Conservation (phyloP, 2,329 filamentous ascomycete species). For the Colletotrichum navitas region DNA sequence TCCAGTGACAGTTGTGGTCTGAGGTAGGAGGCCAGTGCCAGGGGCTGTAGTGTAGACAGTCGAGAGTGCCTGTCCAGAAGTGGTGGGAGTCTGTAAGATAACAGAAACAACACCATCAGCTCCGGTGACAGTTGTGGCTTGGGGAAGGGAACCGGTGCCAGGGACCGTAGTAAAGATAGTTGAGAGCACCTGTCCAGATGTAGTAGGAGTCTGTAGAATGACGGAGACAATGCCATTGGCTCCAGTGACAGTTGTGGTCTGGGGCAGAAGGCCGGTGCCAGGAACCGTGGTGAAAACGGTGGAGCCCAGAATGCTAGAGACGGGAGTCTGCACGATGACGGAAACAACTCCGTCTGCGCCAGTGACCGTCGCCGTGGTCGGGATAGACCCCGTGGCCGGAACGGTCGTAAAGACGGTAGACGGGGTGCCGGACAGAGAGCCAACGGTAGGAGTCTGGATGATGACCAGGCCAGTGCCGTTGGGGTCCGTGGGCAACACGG, state of each 20-base stretch:
- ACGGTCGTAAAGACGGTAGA: slow-evolving; percentile 14
- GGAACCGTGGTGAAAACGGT: slow-evolving; percentile 15
- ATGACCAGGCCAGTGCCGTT: slow-evolving; percentile 22
- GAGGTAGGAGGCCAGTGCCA: background rate
- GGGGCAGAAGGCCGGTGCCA: slow-evolving; percentile 1
- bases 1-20: background rate
- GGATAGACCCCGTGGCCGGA: slow-evolving; percentile 1
- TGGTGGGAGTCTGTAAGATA: background rate
- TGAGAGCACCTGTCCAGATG: background rate
- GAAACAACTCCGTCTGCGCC: slow-evolving; percentile 20
- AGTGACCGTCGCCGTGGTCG: slow-evolving; percentile 1
- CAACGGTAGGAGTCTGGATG: slow-evolving; percentile 17
- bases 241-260: background rate
- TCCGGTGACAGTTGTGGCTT: background rate
- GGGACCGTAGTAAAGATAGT: background rate
- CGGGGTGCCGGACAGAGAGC: background rate
- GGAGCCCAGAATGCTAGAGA: background rate
- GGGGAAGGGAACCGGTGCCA: background rate
- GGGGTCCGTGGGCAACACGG: slow-evolving; percentile 15
- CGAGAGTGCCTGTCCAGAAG: background rate
- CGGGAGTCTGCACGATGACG: slow-evolving; percentile 14
- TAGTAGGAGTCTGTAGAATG: background rate
- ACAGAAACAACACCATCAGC: slow-evolving; percentile 14
- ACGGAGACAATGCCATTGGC: background rate
- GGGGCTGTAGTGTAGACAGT: background rate